Evolutionary conservation across 192 early-diverging fungal species (phyloP).

Genomic region (Thoreauomyces humboldtii): DNA sequence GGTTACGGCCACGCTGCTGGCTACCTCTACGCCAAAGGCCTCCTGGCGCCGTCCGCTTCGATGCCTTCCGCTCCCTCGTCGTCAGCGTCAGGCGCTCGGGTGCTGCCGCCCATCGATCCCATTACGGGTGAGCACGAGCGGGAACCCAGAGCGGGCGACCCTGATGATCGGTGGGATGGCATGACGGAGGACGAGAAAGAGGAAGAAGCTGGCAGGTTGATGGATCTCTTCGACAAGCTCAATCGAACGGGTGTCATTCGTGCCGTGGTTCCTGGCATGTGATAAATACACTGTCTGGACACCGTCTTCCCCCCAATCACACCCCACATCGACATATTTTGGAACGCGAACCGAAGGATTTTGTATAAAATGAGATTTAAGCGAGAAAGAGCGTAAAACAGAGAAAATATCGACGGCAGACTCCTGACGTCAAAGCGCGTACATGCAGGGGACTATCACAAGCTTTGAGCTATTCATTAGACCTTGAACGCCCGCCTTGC

Average conservation of each 20-base stretch:
- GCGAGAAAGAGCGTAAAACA: no score
- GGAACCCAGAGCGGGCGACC: slow-evolving; percentile 10
- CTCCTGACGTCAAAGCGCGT: no score
- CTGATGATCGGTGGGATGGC: slow-evolving; percentile 61
- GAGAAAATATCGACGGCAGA: no score
- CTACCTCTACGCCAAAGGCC: slow-evolving; percentile 73
- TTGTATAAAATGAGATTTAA: no score
- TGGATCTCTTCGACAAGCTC: slow-evolving; percentile 92
- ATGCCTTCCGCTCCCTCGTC: not conserved
- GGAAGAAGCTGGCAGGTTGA: slow-evolving; percentile 84
- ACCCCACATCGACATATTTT: no score
- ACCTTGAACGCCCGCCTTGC: no score
- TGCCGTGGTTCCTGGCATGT: slow-evolving; percentile 40
- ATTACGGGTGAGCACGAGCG: slow-evolving; percentile 77
- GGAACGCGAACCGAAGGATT: no score
- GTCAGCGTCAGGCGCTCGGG: not conserved
- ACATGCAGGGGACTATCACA: no score
- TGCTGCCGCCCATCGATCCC: slow-evolving; percentile 54
- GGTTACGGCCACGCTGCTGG: slow-evolving; percentile 96
- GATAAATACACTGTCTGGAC: no score
- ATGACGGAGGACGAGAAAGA: slow-evolving; percentile 99
- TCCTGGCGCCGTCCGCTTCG: slow-evolving; percentile 41
- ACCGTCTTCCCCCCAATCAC: no score
- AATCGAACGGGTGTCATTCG: slow-evolving; percentile 90
- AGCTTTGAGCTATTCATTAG: no score